Evolutionary conservation across 257 asterid species (phyloP).

Genomic region (Osmanthus fragrans): DNA sequence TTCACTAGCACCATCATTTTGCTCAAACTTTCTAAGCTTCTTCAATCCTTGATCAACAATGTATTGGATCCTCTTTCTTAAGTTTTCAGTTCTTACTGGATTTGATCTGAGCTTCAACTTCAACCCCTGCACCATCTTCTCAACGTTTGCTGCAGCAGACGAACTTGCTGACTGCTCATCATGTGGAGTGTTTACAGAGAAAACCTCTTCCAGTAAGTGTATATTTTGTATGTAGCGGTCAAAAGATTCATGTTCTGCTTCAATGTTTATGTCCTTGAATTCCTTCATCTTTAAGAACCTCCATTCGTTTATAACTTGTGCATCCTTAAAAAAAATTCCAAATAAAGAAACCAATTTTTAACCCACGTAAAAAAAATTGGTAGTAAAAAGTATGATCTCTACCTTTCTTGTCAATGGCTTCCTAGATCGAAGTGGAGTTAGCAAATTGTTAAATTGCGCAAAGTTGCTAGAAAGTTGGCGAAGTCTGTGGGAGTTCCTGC

Average conservation of each 20-base stretch:
- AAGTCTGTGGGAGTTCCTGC: slow-evolving; percentile 70
- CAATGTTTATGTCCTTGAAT: slow-evolving; percentile 62
- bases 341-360: slow-evolving; percentile 8
- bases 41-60: slow-evolving; percentile 70
- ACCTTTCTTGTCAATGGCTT: slow-evolving; percentile 91
- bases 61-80: slow-evolving; percentile 69
- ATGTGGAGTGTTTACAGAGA: slow-evolving; percentile 42
- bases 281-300: slow-evolving; percentile 87
- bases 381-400: slow-evolving; percentile 8
- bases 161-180: slow-evolving; percentile 35
- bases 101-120: slow-evolving; percentile 68
- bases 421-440: slow-evolving; percentile 65
- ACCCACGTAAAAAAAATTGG: slow-evolving; percentile 9
- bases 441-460: slow-evolving; percentile 81
- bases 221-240: slow-evolving; percentile 81
- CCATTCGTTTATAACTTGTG: slow-evolving; percentile 84
- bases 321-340: slow-evolving; percentile 57
- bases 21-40: slow-evolving; percentile 50
- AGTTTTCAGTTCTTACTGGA: slow-evolving; percentile 54
- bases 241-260: slow-evolving; percentile 76
- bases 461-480: slow-evolving; percentile 89
- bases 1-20: slow-evolving; percentile 33
- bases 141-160: slow-evolving; percentile 37
- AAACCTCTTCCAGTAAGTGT: slow-evolving; percentile 71
- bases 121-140: slow-evolving; percentile 37